Evolutionary conservation across 2,329 filamentous ascomycete species (phyloP).

Genomic region (Aspergillus ibericus): DNA sequence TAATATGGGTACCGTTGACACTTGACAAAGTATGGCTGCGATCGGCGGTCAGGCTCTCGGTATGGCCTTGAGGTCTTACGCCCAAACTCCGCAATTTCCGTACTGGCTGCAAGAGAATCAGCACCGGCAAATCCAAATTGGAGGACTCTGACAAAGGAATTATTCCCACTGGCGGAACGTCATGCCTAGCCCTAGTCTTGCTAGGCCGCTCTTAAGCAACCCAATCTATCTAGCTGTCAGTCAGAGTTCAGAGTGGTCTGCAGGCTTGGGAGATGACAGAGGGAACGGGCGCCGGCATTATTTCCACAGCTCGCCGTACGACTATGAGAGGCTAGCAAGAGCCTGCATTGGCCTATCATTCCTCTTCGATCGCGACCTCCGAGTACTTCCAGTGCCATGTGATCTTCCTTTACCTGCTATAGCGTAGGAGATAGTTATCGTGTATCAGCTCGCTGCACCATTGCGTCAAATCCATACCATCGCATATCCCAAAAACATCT

Average conservation of each 20-base stretch:
- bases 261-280: background rate
- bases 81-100: constrained; percentile 8
- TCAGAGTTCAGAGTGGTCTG: background rate
- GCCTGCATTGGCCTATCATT: background rate
- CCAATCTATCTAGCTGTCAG: constrained; percentile 4
- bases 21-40: constrained; percentile 2
- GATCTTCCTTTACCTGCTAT: background rate
- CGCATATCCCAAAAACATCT: background rate
- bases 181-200: constrained; percentile 1
- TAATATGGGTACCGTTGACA: constrained; percentile 2
- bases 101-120: background rate
- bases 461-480: background rate
- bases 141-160: constrained; percentile 10
- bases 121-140: constrained; percentile 5
- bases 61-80: constrained; percentile 4
- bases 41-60: constrained; percentile 14
- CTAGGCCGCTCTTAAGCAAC: background rate
- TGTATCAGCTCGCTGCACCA: background rate
- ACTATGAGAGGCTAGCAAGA: background rate
- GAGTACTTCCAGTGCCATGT: constrained; percentile 3
- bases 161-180: constrained; percentile 18
- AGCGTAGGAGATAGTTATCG: background rate
- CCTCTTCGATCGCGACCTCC: background rate
- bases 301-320: background rate
- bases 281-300: background rate